Percentiles rank a stretch among this genome's conserved stretches.
Conservation (phyloP, 169 alveolate species). For the Plasmodium fragile region DNA sequence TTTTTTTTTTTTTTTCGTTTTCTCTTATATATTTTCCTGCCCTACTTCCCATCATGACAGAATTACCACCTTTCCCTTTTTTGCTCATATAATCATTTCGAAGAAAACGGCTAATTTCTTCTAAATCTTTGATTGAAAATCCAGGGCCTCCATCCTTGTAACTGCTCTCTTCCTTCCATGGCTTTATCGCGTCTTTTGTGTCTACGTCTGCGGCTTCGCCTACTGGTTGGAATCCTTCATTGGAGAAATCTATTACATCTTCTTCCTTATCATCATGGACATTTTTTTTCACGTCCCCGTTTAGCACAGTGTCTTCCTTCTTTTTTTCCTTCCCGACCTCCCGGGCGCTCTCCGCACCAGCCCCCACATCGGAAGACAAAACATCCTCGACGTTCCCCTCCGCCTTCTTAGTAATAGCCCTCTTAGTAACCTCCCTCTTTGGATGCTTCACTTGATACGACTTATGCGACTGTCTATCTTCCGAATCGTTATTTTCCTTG, state of each 20-base stretch:
- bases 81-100: conserved; percentile 28
- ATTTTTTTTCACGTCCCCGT: neutral
- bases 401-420: neutral
- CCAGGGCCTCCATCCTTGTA: neutral
- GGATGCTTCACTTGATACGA: neutral
- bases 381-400: neutral
- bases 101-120: conserved; percentile 47
- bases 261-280: neutral
- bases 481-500: neutral
- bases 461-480: neutral
- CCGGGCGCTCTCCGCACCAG: neutral
- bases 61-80: neutral
- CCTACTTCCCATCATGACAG: neutral
- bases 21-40: conserved; percentile 18
- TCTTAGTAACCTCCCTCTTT: neutral
- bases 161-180: neutral
- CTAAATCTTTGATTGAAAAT: conserved; percentile 36
- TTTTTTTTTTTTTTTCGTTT: conserved; percentile 47
- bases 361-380: neutral
- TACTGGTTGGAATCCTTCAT: neutral
- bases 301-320: neutral
- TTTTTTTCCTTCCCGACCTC: neutral
- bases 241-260: neutral
- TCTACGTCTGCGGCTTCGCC: neutral
- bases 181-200: neutral